phyloP scores from a whole-genome alignment of 169 alveolate genomes.

The Eimeria falciformis region DNA sequence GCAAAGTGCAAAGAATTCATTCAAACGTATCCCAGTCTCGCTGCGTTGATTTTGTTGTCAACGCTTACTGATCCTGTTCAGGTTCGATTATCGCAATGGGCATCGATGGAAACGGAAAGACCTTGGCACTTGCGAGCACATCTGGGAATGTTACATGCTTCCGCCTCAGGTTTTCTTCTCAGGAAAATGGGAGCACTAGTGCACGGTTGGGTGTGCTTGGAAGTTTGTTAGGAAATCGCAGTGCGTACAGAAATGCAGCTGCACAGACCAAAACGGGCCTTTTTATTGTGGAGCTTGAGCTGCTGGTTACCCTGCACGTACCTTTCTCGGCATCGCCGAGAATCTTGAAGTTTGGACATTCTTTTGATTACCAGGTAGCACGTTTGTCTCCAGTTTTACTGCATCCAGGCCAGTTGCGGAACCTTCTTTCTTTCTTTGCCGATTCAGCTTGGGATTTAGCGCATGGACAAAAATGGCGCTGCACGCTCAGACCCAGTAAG shows the following conservation, averaged over 20 bases:
- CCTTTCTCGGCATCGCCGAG: slow-evolving; percentile 41
- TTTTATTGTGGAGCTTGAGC: neutral
- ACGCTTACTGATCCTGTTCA: neutral
- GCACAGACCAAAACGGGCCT: neutral
- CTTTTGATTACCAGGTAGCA: neutral
- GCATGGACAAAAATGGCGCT: neutral
- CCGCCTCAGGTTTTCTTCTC: slow-evolving; percentile 19
- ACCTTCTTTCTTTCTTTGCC: neutral
- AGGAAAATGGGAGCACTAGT: neutral
- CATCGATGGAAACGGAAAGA: slow-evolving; percentile 5
- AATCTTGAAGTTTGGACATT: slow-evolving; percentile 16
- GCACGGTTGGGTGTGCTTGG: neutral
- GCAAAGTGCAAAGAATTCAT: neutral
- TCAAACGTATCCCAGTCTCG: neutral
- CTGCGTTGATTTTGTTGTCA: neutral
- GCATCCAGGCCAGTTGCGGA: neutral
- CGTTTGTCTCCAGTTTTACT: neutral
- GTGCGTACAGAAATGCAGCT: neutral
- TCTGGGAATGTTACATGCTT: slow-evolving; percentile 45
- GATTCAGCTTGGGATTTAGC: too few relatives aligned
- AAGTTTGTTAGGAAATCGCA: slow-evolving; percentile 22
- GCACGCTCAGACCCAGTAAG: too few relatives aligned
- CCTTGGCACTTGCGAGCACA: slow-evolving; percentile 33
- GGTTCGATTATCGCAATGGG: slow-evolving; percentile 46
- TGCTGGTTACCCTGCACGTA: slow-evolving; percentile 1